Conservation (phyloP, 208 protist species). For the Blechomonas ayalai region DNA sequence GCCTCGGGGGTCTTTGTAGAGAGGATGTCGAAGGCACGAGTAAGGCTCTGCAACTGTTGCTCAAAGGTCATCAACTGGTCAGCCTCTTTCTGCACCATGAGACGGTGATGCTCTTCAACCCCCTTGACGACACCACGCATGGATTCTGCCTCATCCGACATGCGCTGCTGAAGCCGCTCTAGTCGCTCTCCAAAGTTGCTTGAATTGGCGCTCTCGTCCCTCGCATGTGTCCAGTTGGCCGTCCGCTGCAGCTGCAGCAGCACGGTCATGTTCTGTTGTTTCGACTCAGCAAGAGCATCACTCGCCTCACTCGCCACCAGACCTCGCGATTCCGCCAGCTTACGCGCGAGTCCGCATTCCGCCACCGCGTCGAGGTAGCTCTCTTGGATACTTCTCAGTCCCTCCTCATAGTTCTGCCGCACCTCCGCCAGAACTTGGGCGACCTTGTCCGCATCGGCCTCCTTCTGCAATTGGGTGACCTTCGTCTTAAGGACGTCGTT, state of each 20-base stretch:
- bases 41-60: conserved; percentile 11
- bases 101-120: no score
- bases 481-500: conserved; percentile 10
- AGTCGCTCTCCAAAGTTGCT: no score
- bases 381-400: conserved; percentile 19
- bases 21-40: conserved; percentile 7
- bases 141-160: no score
- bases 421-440: conserved; percentile 40
- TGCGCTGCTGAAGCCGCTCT: no score
- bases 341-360: conserved; percentile 8
- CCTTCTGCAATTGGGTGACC: conserved; percentile 36
- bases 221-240: no score
- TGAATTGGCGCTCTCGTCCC: no score
- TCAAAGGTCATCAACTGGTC: conserved; percentile 8
- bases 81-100: conserved; percentile 5
- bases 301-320: conserved; percentile 5
- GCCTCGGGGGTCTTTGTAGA: neutral
- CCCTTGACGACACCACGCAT: no score
- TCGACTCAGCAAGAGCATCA: conserved; percentile 6
- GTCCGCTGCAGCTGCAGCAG: conserved; percentile 9
- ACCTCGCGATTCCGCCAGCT: conserved; percentile 3
- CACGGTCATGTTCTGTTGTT: conserved; percentile 8
- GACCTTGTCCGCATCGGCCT: conserved; percentile 53
- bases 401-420: conserved; percentile 40
- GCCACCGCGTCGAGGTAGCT: conserved; percentile 22